Base-by-base conservation (phyloP, 73 alveolate species). In the Blepharisma japonicum region DNA sequence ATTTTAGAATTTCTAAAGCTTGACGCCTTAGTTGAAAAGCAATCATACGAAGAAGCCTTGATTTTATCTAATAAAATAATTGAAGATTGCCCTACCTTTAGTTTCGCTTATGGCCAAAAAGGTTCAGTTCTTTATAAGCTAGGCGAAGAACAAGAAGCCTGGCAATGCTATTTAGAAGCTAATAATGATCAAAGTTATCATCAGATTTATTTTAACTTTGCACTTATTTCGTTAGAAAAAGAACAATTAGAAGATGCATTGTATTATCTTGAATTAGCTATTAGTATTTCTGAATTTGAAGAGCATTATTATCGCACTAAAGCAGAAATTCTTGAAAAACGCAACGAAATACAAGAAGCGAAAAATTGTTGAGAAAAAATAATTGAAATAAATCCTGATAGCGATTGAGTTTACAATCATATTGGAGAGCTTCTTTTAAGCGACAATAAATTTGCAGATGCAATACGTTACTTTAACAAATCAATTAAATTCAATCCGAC, bases 391-490 rank as follows among this genome's bases (percentile, higher is more conserved):
- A 78, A 80, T 85, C 61, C 89, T 20, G 56, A 71, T 56, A 56
- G 80, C 67, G 42, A 50, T 56, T 86, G 78, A 74, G 70, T 56
- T 21, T 68, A 78, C 47, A 76, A 71, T 85, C 78, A 77, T 71
- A 85, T 78, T 78, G 92, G 89, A 27, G 79, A 85, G 78, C 53
- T 70, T 68, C 82, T 84, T 71, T 79, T 78, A 5, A 68, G 50
- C 11, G 18, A 54, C 46, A 67, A 79, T 45, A 84, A 66, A 79
- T 70, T 46, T 71, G 78, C 77, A 79, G 88, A 79, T 55, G 83
- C 91, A 6, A 18, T 84, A 53, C 54, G n/a, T 27, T 67, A 70
- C n/a, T 46, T 78, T 18, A 54, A 84, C 55, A 61, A 71, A 46
- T 85, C 86, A 23, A 49, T 84, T 39, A 55, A 68, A 51, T 68